These are phyloP conservation scores for Mallotus nudiflorus DNA, from an alignment of 345 rosid species.

Conservation along the genomic window DNA sequence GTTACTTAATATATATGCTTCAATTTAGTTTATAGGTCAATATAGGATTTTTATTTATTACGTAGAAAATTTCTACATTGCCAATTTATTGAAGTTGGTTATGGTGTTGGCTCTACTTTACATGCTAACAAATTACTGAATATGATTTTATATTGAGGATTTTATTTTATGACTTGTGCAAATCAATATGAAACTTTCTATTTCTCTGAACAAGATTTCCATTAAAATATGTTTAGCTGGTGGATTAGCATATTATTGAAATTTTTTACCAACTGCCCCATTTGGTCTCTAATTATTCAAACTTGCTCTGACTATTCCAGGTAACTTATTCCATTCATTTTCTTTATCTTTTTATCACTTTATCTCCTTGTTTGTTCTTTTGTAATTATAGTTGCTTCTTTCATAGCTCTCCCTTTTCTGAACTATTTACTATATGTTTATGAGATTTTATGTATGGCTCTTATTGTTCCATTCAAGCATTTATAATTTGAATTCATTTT, in stretches of 20 bases:
- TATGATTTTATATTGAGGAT: no score
- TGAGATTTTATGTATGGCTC: not conserved
- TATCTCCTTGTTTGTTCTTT: slow-evolving; percentile 29
- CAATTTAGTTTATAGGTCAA: slow-evolving; percentile 47
- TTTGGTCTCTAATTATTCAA: no score
- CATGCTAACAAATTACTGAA: no score
- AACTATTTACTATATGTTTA: slow-evolving; percentile 17
- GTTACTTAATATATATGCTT: no score
- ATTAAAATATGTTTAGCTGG: no score
- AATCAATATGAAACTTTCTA: no score
- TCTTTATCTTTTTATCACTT: slow-evolving; percentile 33
- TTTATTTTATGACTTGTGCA: no score
- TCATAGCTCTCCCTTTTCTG: slow-evolving; percentile 14
- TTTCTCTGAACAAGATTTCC: no score
- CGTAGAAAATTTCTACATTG: slow-evolving; percentile 54
- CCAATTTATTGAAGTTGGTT: slow-evolving; percentile 48
- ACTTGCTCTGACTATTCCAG: no score
- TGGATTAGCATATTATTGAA: no score
- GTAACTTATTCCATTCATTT: slow-evolving; percentile 20
- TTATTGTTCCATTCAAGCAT: slow-evolving; percentile 1
- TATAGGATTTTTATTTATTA: slow-evolving; percentile 58
- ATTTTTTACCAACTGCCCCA: no score
- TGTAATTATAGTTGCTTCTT: slow-evolving; percentile 15
- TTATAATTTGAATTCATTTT: not conserved
- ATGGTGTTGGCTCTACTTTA: slow-evolving; percentile 33